Base-by-base conservation (phyloP, 2,329 filamentous ascomycete genomes). In the Volutella citrinella region DNA sequence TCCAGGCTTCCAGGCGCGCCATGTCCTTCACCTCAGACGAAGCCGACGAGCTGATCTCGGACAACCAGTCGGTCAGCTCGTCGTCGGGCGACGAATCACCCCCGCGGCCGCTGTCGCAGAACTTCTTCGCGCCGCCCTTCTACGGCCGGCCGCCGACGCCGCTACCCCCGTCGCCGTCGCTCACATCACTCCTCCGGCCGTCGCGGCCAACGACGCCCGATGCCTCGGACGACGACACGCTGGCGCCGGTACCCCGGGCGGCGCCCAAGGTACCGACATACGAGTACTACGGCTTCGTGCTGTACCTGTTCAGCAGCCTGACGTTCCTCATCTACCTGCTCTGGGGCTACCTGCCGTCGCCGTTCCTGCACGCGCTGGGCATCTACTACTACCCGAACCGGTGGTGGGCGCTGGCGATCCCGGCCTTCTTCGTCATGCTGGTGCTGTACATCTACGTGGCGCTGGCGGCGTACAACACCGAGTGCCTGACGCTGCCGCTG, bases 201-300 rank as follows among this genome's bases (percentile, higher is more conserved):
- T 95, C 88, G 17, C 78, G 90, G n/a, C 91, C 90, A 1, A 95
- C 87, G 3, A 97, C 91, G 0, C 91, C 93, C 11, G 90, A 96
- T 56, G 87, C 83, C 23, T 94, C 87, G 1, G 90, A 95, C 63
- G 84, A 90, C 48, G 91, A 97, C 51, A 76, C 84, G 22, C 78
- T 95, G 12, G 87, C 88, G 5, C 84, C 89, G 29, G 79, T 95
- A 13, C 87, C 90, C 6, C 84, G 88, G 36, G 90, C 89, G 3
- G 84, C 84, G 34, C 93, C 93, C 3, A 89, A 93, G 58, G 90
- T 98, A 4, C 93, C 93, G n/a, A 98, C 93, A 0, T 97, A 98
- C 68, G 93, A 98, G 60, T 98, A 97, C 76, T 97, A 97, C 61
- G 93, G 93, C 59, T 98, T 98, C 65, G 91, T 95, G 34, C 77